Evolutionary conservation across 1,284 basidiomycete species (phyloP), one percentile per base, ranked within the genome.

Genomic region (Trichosporon sp.): DNA sequence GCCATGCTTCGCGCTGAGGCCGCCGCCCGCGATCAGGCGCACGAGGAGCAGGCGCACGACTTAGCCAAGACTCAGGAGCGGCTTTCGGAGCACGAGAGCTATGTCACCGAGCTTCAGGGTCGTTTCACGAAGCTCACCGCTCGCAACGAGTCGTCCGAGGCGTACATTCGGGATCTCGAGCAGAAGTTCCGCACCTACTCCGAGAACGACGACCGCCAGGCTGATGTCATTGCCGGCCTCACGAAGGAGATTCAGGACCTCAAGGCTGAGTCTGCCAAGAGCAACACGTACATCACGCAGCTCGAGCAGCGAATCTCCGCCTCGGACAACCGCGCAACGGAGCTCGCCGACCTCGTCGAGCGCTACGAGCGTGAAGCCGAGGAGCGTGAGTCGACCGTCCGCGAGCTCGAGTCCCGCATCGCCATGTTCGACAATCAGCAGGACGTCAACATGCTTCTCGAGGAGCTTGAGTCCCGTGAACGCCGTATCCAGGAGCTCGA

Each of bases 141-240:
- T 76, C 84, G 95, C 61, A 95, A 98, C 78, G 85, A 88, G 2
- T 91, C 92, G 0, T 93, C 91, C 29, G 95, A 98, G 84, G 90
- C 88, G 1, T 97, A 98, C 78, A 89, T 97, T 27, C 89, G 87
- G 56, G 94, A 97, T 76, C 83, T 98, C 29, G 95, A 99, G 78
- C 87, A 89, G 70, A 92, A 91, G 79, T 87, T 98, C 76, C 92
- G 90, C 79, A 80, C 84, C 1, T 89, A 89, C 70, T 87, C 92
- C 70, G 91, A 95, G 71, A 86, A 85, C 4, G 88, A 88, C 21
- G 81, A 90, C 40, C 85, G 85, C 10, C 90, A 91, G 11, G 88
- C 85, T 63, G 88, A 89, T 70, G 88, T 89, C 2, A 84, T 95
- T 71, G 84, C 83, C 16, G 91, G 95, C 66, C 84, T 98, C 61